Base-by-base conservation (phyloP, 768 basidiomycete genomes). In the Agrocybe pediades region DNA sequence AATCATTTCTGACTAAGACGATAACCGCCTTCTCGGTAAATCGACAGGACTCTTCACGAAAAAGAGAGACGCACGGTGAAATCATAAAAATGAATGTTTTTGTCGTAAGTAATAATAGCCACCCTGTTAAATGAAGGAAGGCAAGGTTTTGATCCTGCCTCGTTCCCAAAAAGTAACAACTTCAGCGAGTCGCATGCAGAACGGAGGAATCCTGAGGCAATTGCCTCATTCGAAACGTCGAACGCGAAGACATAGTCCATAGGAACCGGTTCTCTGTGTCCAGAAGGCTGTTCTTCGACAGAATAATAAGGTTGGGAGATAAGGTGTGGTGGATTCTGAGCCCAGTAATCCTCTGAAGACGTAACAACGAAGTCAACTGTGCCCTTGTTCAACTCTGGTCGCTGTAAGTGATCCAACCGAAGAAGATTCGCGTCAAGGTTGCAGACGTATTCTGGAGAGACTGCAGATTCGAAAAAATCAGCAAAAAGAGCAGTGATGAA, bases 351-450 rank as follows among this genome's bases (percentile, higher is more conserved):
- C 56, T 85, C 74, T 0, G 59, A 53, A 1, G 57, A 41, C 6
- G 87, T 79, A 9, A 95, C 95, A 3, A 78, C 75, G 59, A 97
- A 95, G 68, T 98, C 97, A 46, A 97, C 81, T 0, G 95, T 98
- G 2, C 97, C 97, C 67, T 87, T 87, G 60, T 83, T 87, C 23
- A 99, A 74, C 69, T 99, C 97, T 16, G 89, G 91, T 7, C 94
- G 84, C 52, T 90, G 76, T 23, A 80, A 70, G 58, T 94, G 86
- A 68, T 98, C 95, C 41, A 92, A 70, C 25, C 95, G 82, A 62
- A 88, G 79, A 36, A 88, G 77, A 61, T 86, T 88, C 23, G 82
- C 81, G 58, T 94, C 92, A 29, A 98, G 74, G 59, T 88, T 87
- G 59, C 82, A 90, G 67, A 92, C 97, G 69, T 96, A 96, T 44